These are phyloP conservation scores for Eleusine indica DNA, from an alignment of 176 grass and related monocot genomes.

Conservation along the genomic window DNA sequence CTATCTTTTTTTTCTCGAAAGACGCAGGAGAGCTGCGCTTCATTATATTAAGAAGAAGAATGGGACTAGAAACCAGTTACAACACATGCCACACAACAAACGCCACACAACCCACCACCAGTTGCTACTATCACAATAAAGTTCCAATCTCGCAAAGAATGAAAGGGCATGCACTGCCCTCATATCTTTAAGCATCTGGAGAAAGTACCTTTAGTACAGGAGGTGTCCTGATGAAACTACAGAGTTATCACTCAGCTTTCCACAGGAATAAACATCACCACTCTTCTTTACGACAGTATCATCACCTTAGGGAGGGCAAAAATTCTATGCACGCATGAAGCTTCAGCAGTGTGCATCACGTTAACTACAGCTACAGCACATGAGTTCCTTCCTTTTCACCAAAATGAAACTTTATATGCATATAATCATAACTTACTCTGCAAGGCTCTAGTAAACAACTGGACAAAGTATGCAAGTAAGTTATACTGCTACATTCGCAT, in stretches of 20 bases:
- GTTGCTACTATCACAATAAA: background rate
- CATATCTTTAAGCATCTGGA: background rate
- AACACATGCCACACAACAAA: too few species aligned
- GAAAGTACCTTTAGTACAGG: background rate
- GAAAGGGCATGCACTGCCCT: background rate
- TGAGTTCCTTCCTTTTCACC: background rate
- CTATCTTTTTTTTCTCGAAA: background rate
- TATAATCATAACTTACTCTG: background rate
- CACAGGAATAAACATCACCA: background rate
- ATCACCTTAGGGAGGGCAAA: conserved; percentile 20
- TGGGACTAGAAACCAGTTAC: too few species aligned
- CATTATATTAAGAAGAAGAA: too few species aligned
- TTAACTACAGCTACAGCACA: conserved; percentile 11
- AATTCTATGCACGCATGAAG: background rate
- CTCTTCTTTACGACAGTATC: background rate
- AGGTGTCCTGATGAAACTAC: background rate
- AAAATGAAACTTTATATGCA: conserved; percentile 1
- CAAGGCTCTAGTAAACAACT: background rate
- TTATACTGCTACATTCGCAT: background rate
- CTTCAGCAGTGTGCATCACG: background rate
- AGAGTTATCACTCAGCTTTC: background rate
- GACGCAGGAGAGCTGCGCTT: too few species aligned
- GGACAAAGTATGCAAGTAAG: background rate
- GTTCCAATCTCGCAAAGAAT: background rate
- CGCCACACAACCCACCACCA: too few species aligned